These are phyloP conservation scores for Glutinoglossum americanum DNA, from an alignment of 495 filamentous ascomycete species.

Conservation along the genomic window DNA sequence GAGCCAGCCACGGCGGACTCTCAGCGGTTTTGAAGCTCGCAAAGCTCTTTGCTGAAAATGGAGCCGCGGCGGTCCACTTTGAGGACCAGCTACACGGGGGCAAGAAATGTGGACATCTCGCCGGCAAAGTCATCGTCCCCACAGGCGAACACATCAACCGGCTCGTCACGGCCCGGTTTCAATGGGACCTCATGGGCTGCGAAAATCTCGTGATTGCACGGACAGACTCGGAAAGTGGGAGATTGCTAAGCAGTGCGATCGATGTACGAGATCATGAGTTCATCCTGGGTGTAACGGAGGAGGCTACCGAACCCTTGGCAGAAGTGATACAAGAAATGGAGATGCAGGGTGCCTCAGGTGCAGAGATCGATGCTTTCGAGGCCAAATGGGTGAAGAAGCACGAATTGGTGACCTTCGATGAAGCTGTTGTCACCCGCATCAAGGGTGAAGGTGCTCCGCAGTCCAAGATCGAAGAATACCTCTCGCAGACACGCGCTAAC, in stretches of 20 bases:
- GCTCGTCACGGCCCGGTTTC: constrained; percentile 74
- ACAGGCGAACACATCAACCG: constrained; percentile 92
- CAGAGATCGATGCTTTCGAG: constrained; percentile 70
- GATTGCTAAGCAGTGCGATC: constrained; percentile 69
- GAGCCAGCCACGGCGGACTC: constrained; percentile 52
- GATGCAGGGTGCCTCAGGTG: constrained; percentile 44
- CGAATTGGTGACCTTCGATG: constrained; percentile 76
- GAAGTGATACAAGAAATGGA: constrained; percentile 89
- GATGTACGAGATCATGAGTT: constrained; percentile 92
- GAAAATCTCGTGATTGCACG: constrained; percentile 89
- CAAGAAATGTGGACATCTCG: constrained; percentile 95
- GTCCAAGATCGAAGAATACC: constrained; percentile 43
- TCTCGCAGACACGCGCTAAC: constrained; percentile 30
- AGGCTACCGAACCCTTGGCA: constrained; percentile 50
- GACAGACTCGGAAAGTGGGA: constrained; percentile 87
- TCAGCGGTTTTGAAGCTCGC: constrained; percentile 88
- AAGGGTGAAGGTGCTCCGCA: constrained; percentile 34
- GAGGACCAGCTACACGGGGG: constrained; percentile 95
- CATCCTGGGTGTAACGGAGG: constrained; percentile 64
- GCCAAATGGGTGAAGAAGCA: constrained; percentile 77
- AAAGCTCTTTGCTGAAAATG: constrained; percentile 96
- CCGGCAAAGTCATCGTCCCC: constrained; percentile 89
- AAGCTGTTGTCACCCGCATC: constrained; percentile 62
- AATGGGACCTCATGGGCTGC: constrained; percentile 93
- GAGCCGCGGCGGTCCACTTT: constrained; percentile 89